phyloP scores from a whole-genome alignment of 192 early-diverging fungal species.

The Backusella macrospora region DNA sequence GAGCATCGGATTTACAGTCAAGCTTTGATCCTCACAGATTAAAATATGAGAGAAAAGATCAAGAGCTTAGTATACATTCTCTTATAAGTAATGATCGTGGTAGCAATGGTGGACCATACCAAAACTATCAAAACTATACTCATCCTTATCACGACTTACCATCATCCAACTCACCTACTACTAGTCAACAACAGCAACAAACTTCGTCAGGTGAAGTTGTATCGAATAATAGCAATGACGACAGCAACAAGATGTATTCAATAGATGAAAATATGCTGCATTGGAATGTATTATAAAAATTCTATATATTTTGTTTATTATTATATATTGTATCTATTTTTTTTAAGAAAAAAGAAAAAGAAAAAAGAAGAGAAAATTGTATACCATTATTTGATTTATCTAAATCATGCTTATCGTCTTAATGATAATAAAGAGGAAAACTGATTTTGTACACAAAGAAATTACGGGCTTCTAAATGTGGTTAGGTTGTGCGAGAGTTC shows the following conservation, averaged over 20 bases:
- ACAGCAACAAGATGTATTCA: not conserved
- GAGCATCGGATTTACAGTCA: not conserved
- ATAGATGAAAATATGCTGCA: constrained; percentile 4
- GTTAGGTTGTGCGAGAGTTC: not conserved
- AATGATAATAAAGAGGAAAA: too few relatives aligned
- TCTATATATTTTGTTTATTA: not conserved
- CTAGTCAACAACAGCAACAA: too few relatives aligned
- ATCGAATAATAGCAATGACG: not conserved
- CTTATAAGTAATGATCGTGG: not conserved
- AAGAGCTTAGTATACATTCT: not conserved
- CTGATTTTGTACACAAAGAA: not conserved
- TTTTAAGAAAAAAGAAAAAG: not conserved
- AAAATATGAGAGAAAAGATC: constrained; percentile 1
- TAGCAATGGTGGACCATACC: not conserved
- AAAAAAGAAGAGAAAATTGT: not conserved
- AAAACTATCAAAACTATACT: not conserved
- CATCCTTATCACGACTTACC: too few relatives aligned
- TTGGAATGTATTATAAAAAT: constrained; percentile 5
- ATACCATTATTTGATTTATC: too few relatives aligned
- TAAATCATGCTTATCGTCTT: too few relatives aligned
- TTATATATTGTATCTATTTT: not conserved
- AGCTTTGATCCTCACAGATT: not conserved
- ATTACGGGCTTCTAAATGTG: not conserved
- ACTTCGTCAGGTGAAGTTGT: not conserved
- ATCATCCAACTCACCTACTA: too few relatives aligned